Evolutionary conservation across 768 basidiomycete genomes (phyloP), one percentile per base, ranked within the genome.

Genomic region (Phlebiopsis gigantea): DNA sequence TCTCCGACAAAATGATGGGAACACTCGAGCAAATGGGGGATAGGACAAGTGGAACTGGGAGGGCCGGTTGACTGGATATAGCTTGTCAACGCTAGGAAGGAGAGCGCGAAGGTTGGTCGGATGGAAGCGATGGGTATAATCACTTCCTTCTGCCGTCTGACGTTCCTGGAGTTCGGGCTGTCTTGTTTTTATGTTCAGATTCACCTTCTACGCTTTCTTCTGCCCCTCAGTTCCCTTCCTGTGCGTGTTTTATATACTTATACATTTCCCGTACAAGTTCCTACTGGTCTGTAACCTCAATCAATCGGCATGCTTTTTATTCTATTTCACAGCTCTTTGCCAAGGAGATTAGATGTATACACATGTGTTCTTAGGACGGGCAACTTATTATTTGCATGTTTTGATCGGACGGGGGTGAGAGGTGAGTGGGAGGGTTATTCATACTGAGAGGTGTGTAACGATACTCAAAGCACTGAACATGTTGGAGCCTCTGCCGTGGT

Each of bases 231-330:
- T 39, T 39, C 34, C 26, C 5, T 51, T 51, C 34, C 50, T 14
- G 21, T 41, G 50, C 22, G n/a, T 49, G 48, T 41, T 51, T 39
- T 51, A 29, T 51, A 51, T 51, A 45, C 34, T 51, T 51, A 51
- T 51, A 39, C 50, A 51, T 25, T 19, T 19, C 29, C 39, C 50
- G 19, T 51, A 8, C 31, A 29, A 31, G 19, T 51, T 34, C 34
- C 30, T 29, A 51, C 50, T 41, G 31, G 50, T 39, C 50, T 51
- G 50, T 51, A 51, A n/a, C 48, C 50, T 24, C 50, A 51, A 41
- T 41, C 50, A 51, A 51, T 51, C 34, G 34, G 50, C 34, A 39
- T 51, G 50, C 50, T 51, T 51, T 51, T 31, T 39, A 48, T 48
- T 29, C 29, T 48, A 48, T 30, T 29, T 39, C 34, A 39, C 17